Conservation (phyloP, 2,329 filamentous ascomycete genomes). For the Diplocarpon rosae region DNA sequence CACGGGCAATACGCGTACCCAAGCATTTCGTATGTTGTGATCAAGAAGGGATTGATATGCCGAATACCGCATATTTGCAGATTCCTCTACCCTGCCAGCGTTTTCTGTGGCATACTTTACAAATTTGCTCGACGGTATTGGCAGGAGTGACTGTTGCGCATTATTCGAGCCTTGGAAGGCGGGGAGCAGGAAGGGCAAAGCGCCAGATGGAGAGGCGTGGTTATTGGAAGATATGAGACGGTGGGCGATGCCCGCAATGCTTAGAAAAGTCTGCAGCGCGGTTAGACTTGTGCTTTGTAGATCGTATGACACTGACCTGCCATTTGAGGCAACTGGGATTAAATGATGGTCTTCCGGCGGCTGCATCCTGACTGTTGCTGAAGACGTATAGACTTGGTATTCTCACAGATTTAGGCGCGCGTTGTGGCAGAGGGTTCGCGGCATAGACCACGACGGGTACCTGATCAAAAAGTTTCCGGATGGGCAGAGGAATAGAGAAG, state of each 20-base stretch:
- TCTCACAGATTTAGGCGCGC: conserved; percentile 38
- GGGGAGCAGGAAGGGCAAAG: conserved; percentile 79
- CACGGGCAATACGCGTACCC: conserved; percentile 41
- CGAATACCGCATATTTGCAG: conserved; percentile 41
- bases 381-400: conserved; percentile 65
- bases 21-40: conserved; percentile 69
- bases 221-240: conserved; percentile 66
- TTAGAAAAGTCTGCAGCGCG: conserved; percentile 61
- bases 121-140: conserved; percentile 54
- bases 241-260: conserved; percentile 61
- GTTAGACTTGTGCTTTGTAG: conserved; percentile 3
- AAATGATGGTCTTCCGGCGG: conserved; percentile 58
- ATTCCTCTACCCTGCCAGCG: conserved; percentile 35
- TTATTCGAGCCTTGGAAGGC: conserved; percentile 21
- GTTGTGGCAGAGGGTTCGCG: conserved; percentile 61
- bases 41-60: conserved; percentile 73
- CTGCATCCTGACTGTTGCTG: conserved; percentile 50
- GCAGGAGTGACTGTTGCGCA: conserved; percentile 28
- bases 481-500: conserved; percentile 50
- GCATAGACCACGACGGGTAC: conserved; percentile 73
- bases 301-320: conserved; percentile 54
- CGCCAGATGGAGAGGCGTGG: conserved; percentile 81
- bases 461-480: conserved; percentile 72
- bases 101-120: conserved; percentile 54
- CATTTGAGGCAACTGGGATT: conserved; percentile 93